Evolutionary conservation across 1,139 yeast genomes (phyloP), one percentile per base, ranked within the genome.

Genomic region (Spencermartinsiella ligniputridi): DNA sequence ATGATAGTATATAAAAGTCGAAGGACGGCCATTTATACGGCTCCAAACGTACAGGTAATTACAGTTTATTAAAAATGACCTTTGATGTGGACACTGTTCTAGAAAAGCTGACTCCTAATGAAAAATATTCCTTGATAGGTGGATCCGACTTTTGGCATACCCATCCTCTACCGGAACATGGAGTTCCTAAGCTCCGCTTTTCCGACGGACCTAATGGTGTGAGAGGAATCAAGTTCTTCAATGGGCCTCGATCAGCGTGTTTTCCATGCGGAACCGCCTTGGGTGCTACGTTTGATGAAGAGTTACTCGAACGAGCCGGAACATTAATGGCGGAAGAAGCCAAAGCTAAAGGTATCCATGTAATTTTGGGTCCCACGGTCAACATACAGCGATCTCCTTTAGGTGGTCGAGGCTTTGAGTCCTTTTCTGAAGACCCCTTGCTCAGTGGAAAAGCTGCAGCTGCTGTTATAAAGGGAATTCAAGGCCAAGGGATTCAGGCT

Each of bases 401-500:
- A 30, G 84, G 83, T 19, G 85, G 85, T n/a, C 65, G 85, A 48
- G 77, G 78, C 0, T 80, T 79, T 55, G 86, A 80, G 61, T 72
- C 79, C 30, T 80, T 75, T 61, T 67, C 79, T 13, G 85, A 79
- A 62, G 85, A 80, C 56, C 84, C 84, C 3, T 66, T 70, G 32
- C 64, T 79, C 36, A 69, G 80, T 12, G 85, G 85, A 37, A 59
- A 68, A 36, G 67, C 73, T 15, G 74, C 84, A 27, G 68, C 76
- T 20, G 62, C 69, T 15, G 65, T 77, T 35, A 67, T 79, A 49
- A 64, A 68, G 37, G 86, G 85, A 44, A 74, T 79, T 45, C 84
- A 80, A 60, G 60, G 66, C 37, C 65, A 69, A 42, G 71, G 75
- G 37, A 68, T 79, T 46, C 74, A 72, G 42, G 82, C 84, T 5